These are phyloP conservation scores for Collybia nuda DNA, from an alignment of 768 basidiomycete genomes.

Conservation along the genomic window DNA sequence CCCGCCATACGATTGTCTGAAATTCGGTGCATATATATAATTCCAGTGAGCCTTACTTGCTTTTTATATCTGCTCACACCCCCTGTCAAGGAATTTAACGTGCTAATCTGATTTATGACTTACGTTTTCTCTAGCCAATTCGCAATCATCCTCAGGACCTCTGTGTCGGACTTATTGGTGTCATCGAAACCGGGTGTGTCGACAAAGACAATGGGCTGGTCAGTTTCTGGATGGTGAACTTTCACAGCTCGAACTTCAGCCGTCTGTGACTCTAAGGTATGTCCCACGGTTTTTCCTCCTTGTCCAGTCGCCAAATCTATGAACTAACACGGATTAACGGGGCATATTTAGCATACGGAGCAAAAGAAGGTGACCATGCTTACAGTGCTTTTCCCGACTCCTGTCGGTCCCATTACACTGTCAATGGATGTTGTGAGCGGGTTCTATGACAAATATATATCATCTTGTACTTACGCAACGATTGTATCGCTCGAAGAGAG, in stretches of 20 bases:
- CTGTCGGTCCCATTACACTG: conserved; percentile 3
- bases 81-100: too few relatives aligned
- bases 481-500: background rate
- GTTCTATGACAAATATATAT: background rate
- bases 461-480: background rate
- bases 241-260: background rate
- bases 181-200: conserved; percentile 11
- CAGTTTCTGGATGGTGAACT: background rate
- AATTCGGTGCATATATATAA: conserved; percentile 19
- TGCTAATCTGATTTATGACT: background rate
- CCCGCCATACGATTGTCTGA: conserved; percentile 36
- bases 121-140: conserved; percentile 6
- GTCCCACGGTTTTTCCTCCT: conserved; percentile 1
- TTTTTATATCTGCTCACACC: background rate
- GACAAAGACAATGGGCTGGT: conserved; percentile 4
- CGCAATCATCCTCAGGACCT: conserved; percentile 6
- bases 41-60: conserved; percentile 14
- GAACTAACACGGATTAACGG: background rate
- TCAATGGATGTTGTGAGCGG: background rate
- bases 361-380: background rate
- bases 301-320: conserved; percentile 1
- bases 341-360: too few relatives aligned
- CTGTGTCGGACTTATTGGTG: conserved; percentile 5
- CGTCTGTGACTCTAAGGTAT: background rate
- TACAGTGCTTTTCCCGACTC: conserved; percentile 1